A percentile compares a stretch with the other conserved stretches of the same genome.
Evolutionary conservation across 257 asterid genomes (phyloP).

Genomic region (Solanum medicagineum): DNA sequence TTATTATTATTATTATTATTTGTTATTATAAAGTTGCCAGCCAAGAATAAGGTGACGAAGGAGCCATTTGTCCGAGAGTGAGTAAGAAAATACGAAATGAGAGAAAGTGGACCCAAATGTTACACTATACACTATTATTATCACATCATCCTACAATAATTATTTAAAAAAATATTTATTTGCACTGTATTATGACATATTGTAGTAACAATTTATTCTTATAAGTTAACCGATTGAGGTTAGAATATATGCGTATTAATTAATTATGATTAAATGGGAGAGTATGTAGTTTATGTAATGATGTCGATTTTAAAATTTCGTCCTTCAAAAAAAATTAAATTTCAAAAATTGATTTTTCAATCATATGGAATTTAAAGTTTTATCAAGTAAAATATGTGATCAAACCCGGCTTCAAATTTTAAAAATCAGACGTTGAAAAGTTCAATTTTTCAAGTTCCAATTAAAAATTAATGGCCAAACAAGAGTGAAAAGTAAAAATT

Average conservation of each 20-base stretch:
- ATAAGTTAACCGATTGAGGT: neutral
- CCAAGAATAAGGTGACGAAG: conserved; percentile 35
- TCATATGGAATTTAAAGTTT: too few relatives aligned
- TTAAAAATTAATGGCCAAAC: neutral
- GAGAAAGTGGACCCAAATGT: conserved; percentile 46
- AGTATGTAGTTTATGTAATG: neutral
- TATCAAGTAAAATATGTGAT: neutral
- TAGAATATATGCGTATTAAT: neutral
- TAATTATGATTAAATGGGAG: neutral
- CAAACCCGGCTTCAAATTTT: neutral
- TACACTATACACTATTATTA: conserved; percentile 32
- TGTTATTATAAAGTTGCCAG: conserved; percentile 4
- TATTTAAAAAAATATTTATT: neutral
- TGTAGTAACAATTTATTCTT: neutral
- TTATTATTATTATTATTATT: neutral
- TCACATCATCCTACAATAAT: conserved; percentile 31
- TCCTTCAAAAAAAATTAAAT: too few relatives aligned
- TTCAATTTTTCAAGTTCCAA: neutral
- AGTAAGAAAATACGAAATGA: conserved; percentile 30
- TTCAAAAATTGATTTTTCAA: too few relatives aligned
- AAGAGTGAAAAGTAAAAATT: neutral
- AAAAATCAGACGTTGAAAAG: neutral
- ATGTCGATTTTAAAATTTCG: too few relatives aligned
- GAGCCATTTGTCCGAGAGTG: conserved; percentile 31
- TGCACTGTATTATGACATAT: neutral